Evolutionary conservation across 2,329 filamentous ascomycete genomes (phyloP).

Genomic region (Alternaria triticina): DNA sequence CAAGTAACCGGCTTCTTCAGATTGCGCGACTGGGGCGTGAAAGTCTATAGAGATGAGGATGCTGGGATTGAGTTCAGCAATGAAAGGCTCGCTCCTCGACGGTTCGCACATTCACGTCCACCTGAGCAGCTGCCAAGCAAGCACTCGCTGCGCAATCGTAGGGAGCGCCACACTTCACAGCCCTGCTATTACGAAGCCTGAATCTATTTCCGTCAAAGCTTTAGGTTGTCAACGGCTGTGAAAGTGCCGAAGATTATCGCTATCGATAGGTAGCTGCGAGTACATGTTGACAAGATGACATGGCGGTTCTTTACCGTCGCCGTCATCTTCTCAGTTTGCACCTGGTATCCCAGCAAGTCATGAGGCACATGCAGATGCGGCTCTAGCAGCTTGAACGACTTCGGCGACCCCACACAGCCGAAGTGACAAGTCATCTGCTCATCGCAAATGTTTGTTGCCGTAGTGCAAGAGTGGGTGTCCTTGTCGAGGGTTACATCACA

Average conservation of each 20-base stretch:
- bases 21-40: not conserved
- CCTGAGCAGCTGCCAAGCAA: constrained; percentile 7
- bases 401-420: not conserved
- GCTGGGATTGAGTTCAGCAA: not conserved
- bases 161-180: constrained; percentile 17
- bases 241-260: not conserved
- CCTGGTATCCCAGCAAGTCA: not conserved
- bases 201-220: constrained; percentile 7
- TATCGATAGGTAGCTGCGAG: not conserved
- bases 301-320: not conserved
- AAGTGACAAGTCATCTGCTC: not conserved
- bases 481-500: not conserved
- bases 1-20: not conserved
- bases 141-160: constrained; percentile 12
- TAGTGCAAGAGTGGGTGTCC: not conserved
- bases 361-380: not conserved
- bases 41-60: not conserved
- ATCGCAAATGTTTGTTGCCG: not conserved
- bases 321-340: not conserved
- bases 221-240: not conserved
- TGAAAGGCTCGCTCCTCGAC: not conserved
- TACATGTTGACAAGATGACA: not conserved
- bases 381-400: not conserved
- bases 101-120: not conserved
- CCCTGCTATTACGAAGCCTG: constrained; percentile 14